Base-by-base conservation (phyloP, 352 stramenopile species). In the Peronosclerospora sorghi region DNA sequence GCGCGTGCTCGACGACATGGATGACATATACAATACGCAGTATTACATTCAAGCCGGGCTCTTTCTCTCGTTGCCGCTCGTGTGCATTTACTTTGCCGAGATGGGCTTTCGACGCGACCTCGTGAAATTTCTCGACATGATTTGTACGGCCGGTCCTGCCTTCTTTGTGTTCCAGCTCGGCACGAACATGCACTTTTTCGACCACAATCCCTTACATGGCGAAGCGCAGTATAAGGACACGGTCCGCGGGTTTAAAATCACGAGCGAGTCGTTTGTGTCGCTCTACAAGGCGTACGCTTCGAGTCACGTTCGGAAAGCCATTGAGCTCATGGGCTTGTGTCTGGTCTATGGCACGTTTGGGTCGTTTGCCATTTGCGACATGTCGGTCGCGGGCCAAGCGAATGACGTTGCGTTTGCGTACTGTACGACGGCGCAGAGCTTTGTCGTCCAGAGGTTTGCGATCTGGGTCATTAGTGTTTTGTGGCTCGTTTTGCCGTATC, bases 171-270 rank as follows among this genome's bases (percentile, higher is more conserved):
- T 86, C 51, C 72, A 85, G 50, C 61, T 89, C 6, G 77, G 77
- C 28, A 89, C 77, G 10, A 89, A 72, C 1, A 86, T 86, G 73
- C 77, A 89, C 59, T 86, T 85, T 65, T 89, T 86, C 40, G 74
- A 86, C 51, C 83, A 86, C 51, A 86, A 86, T 56, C 47, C 86
- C 43, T 54, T 89, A 21, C 72, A 86, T 47, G 74, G 77, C 20
- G 73, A 82, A 9, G 77, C 77, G 4, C 67, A 85, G 48, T 89
- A 89, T 61, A 77, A 86, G 52, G 77, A 74, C 8, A 89, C 77
- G 5, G 77, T 74, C 18, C 74, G 74, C 62, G 77, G 77, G 0
- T 89, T 89, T 42, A 89, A 86, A 65, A 89, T 89, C 17, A 86
- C 77, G 0, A 67, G 77, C 21, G 72, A 89, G 48, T 82, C 73